These are phyloP conservation scores for Sporothrix phasma DNA, from an alignment of 2,329 filamentous ascomycete species.

Conservation along the genomic window DNA sequence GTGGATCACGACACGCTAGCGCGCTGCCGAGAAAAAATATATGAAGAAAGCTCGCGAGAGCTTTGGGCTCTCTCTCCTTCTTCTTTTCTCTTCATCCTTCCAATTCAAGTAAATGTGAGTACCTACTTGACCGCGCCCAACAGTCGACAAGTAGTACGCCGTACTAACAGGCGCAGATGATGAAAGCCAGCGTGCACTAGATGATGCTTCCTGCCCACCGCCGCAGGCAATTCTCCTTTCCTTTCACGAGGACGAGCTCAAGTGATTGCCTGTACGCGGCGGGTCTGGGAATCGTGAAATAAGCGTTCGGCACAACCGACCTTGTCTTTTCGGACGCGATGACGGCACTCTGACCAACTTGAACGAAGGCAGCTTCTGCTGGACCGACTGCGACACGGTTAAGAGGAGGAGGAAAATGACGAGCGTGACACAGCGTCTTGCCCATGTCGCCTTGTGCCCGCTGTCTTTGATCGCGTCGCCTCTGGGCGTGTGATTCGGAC, in stretches of 20 bases:
- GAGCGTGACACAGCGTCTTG: neutral
- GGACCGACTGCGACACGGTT: too few species aligned
- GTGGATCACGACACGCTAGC: neutral
- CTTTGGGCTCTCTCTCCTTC: slow-evolving; percentile 25
- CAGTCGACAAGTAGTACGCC: neutral
- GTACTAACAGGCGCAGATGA: slow-evolving; percentile 62
- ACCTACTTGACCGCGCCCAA: slow-evolving; percentile 18
- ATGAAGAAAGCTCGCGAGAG: slow-evolving; percentile 8
- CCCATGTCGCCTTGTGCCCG: neutral
- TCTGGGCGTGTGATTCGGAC: neutral
- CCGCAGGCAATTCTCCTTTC: slow-evolving; percentile 73
- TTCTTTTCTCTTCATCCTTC: slow-evolving; percentile 68
- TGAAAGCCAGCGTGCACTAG: slow-evolving; percentile 97
- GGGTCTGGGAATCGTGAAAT: slow-evolving; percentile 74
- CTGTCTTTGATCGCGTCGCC: neutral
- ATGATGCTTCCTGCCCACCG: slow-evolving; percentile 64
- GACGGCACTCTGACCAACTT: slow-evolving; percentile 83
- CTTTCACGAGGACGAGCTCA: slow-evolving; percentile 60
- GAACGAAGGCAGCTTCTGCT: slow-evolving; percentile 24
- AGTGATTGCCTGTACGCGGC: slow-evolving; percentile 62
- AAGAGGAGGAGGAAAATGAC: neutral
- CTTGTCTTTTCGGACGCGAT: slow-evolving; percentile 99
- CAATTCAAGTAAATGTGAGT: slow-evolving; percentile 93
- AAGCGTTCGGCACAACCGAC: slow-evolving; percentile 96
- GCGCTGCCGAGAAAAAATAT: slow-evolving; percentile 22